Base-by-base conservation (phyloP, 345 rosid genomes). In the Gossypium ekmanianum region DNA sequence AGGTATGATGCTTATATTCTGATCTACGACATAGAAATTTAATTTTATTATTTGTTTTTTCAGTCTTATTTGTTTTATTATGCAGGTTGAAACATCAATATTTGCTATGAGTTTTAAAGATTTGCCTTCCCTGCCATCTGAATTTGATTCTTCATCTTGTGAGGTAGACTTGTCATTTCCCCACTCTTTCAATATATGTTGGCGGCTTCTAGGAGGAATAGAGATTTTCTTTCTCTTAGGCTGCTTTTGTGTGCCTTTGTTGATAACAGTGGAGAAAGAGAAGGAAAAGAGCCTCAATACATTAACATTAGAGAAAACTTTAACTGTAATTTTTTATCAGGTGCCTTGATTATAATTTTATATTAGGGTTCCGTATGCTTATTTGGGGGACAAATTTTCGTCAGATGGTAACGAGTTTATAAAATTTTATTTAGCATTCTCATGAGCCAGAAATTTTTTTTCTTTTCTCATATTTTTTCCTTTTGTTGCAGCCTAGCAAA, bases 11-110 rank as follows among this genome's bases (percentile, higher is more conserved):
- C 43, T 64, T 77, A 54, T 76, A 39, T 80, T 75, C 22, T 61
- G n/a, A 62, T 71, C 68, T 75, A 73, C 9, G 5, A 3, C 6
- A 34, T 50, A 27, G 56, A 62, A 58, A 50, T 61, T 79, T 74
- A 47, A 44, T 73, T 77, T 75, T 3, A 50, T 55, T 76, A 29
- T 57, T 39, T 56, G 14, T 41, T 55, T 74, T 73, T 74, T 65
- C 27, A 24, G 50, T 78, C 69, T 73, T 80, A 73, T 82, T 74
- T 76, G 72, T 44, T 34, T 34, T 68, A 39, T 75, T 27, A 13
- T 85, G 81, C 85, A 92, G 98, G 97, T 94, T 84, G 97, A 94
- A 83, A 92, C 98, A 54, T 77, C 97, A 66, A 82, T 92, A 63
- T 94, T 92, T 82, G 94, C 95, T 50, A 92, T 91, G 98, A 90